Conservation (phyloP, 148 eudicot species). For the Vaccinium macrocarpon region DNA sequence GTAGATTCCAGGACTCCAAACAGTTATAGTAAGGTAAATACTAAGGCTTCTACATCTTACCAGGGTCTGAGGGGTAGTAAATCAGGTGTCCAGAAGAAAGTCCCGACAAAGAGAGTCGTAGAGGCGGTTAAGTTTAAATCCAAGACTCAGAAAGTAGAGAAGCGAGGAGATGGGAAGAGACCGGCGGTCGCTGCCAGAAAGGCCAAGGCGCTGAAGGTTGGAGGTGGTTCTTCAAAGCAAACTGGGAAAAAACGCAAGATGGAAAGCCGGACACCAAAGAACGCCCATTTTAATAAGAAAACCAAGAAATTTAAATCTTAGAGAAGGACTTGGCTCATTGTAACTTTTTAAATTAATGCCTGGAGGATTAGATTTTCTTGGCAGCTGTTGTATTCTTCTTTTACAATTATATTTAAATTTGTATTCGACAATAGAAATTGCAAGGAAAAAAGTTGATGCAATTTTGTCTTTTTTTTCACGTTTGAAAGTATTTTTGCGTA, state of each 20-base stretch:
- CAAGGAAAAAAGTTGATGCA: background rate
- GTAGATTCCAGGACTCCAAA: slow-evolving; percentile 11
- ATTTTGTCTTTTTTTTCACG: background rate
- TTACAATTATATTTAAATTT: background rate
- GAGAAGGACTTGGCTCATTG: background rate
- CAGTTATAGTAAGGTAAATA: slow-evolving; percentile 27
- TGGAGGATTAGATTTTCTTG: background rate
- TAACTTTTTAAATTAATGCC: background rate
- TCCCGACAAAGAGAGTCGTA: slow-evolving; percentile 23
- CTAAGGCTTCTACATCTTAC: slow-evolving; percentile 47
- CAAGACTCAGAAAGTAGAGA: slow-evolving; percentile 25
- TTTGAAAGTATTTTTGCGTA: background rate
- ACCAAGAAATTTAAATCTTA: slow-evolving; percentile 38
- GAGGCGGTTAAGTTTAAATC: slow-evolving; percentile 31
- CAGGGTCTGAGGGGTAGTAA: slow-evolving; percentile 87
- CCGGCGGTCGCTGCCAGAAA: slow-evolving; percentile 89
- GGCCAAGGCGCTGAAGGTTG: slow-evolving; percentile 43
- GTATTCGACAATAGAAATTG: background rate
- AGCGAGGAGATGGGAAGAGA: slow-evolving; percentile 49
- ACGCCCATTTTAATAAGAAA: slow-evolving; percentile 49
- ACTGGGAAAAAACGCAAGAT: slow-evolving; percentile 64
- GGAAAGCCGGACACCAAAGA: slow-evolving; percentile 59
- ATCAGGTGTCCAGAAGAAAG: slow-evolving; percentile 64
- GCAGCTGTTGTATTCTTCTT: background rate
- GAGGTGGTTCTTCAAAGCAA: slow-evolving; percentile 28